Evolutionary conservation across 2,329 filamentous ascomycete genomes (phyloP), one percentile per base, ranked within the genome.

Genomic region (Calycina marina): DNA sequence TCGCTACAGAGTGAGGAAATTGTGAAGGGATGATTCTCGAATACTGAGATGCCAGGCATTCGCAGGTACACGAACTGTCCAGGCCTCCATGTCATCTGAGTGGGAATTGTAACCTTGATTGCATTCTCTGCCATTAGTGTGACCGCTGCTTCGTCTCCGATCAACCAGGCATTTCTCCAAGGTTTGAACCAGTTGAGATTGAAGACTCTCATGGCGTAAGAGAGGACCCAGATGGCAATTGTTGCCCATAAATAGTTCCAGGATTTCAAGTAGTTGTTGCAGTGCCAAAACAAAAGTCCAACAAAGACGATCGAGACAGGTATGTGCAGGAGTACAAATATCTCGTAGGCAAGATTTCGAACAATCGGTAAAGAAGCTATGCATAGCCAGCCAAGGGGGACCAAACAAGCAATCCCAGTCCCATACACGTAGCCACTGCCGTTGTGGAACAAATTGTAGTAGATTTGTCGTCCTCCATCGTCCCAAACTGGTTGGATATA

Each of bases 1-100:
- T 92, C 80, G 50, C 82, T 92, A 57, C 85, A 94, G 5, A 93
- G 66, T 1, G 85, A 94, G 2, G 88, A 76, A 34, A 96, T 86
- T 0, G 90, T 96, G 52, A 96, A 96, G 0, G 88, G 88, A 47
- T 96, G 90, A 45, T 93, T 94, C 44, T 93, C 83, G 37, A 94
- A 75, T 2, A 92, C 55, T 0, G 85, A 86, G 44, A 96, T 85
- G 2, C 83, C 83, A 0, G 88, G 88, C 77, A 96, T 93, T 32
- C 88, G 75, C 13, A 96, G 65, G 52, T 94, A 96, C 12, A 94
- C 80, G 46, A 92, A 94, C 55, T 96, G 90, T 4, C 88, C 90
- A 1, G 88, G 85, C 50, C 74, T 77, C 88, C 88, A 96, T 40
- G 72, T 77, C 68, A 92, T 81, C 54, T 88, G 83, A 0, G 88